Evolutionary conservation across 192 early-diverging fungal species (phyloP).

Genomic region (Coemansia sp.): DNA sequence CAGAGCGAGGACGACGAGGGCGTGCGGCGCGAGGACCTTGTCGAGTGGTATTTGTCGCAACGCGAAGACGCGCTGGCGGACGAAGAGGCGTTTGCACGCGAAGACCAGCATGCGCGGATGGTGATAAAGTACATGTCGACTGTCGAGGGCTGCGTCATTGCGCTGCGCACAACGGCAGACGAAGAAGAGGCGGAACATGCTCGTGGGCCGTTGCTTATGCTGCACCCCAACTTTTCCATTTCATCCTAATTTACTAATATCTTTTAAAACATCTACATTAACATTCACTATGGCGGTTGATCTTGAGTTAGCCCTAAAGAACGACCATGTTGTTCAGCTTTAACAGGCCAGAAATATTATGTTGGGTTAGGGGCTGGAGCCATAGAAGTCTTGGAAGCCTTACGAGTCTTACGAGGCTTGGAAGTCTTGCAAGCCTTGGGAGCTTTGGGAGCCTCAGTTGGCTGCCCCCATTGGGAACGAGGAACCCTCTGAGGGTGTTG

Average conservation of each 20-base stretch:
- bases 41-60: constrained; percentile 74
- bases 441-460: too few species aligned
- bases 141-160: constrained; percentile 60
- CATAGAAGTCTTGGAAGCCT: too few species aligned
- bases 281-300: too few species aligned
- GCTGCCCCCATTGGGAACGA: too few species aligned
- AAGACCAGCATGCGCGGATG: constrained; percentile 62
- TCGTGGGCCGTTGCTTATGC: constrained; percentile 41
- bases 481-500: too few species aligned
- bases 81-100: constrained; percentile 62
- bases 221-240: constrained; percentile 55
- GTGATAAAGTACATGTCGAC: constrained; percentile 68
- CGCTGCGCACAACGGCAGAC: constrained; percentile 24
- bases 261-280: too few species aligned
- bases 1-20: constrained; percentile 20
- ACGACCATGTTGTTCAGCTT: too few species aligned
- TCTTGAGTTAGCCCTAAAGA: too few species aligned
- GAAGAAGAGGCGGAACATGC: constrained; percentile 9
- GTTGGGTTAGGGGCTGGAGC: too few species aligned
- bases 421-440: too few species aligned
- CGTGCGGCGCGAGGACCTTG: constrained; percentile 58
- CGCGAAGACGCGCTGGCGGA: constrained; percentile 61
- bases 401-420: too few species aligned
- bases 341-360: too few species aligned
- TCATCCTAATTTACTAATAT: constrained; percentile 21